Percentiles rank a stretch among this genome's conserved stretches.
Evolutionary conservation across 805 yeast species (phyloP).

Genomic region (Scheffersomyces coipomensis): DNA sequence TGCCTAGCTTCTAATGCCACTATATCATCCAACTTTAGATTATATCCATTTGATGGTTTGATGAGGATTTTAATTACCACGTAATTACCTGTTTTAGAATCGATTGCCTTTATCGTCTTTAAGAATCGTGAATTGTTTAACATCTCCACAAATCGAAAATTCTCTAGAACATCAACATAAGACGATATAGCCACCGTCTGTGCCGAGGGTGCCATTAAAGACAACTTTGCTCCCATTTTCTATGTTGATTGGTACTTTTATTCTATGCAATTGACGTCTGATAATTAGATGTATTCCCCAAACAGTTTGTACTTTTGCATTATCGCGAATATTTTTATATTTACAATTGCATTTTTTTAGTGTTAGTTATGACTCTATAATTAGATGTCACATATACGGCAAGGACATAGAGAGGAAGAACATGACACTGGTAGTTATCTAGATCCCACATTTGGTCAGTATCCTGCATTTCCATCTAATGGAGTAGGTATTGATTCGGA

Average conservation of each 20-base stretch:
- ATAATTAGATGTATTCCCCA: too few relatives aligned
- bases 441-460: conserved; percentile 29
- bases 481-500: conserved; percentile 6
- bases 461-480: conserved; percentile 22
- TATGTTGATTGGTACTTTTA: too few relatives aligned
- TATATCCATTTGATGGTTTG: conserved; percentile 41
- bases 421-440: conserved; percentile 16
- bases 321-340: too few relatives aligned
- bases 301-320: too few relatives aligned
- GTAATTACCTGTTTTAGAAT: conserved; percentile 60
- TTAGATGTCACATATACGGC: background rate
- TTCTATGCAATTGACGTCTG: too few relatives aligned
- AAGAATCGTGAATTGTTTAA: conserved; percentile 81
- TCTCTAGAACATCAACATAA: conserved; percentile 75
- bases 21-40: conserved; percentile 21
- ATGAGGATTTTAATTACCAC: conserved; percentile 76
- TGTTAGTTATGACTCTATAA: too few relatives aligned
- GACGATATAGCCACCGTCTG: conserved; percentile 91
- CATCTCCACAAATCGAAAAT: conserved; percentile 71
- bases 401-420: conserved; percentile 1
- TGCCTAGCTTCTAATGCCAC: conserved; percentile 32
- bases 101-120: conserved; percentile 80
- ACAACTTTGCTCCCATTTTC: conserved; percentile 82
- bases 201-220: conserved; percentile 84
- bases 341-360: too few relatives aligned